A percentile compares a stretch with the other conserved stretches of the same genome.
Evolutionary conservation across 2,329 filamentous ascomycete genomes (phyloP).

Genomic region (Fusarium globosum): DNA sequence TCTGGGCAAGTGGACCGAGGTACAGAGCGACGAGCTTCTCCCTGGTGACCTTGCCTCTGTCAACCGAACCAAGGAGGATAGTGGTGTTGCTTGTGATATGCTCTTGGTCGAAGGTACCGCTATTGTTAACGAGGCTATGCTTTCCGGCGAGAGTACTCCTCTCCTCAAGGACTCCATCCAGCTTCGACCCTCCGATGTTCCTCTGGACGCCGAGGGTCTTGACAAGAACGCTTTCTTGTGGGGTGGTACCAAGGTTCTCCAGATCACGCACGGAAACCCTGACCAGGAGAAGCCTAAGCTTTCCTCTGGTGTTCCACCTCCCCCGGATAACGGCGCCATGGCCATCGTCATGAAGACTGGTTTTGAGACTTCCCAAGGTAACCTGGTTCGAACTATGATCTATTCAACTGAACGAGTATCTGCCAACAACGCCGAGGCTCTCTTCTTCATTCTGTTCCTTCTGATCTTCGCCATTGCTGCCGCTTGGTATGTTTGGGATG

Average conservation of each 20-base stretch:
- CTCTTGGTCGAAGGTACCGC: slow-evolving; percentile 92
- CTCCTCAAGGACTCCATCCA: slow-evolving; percentile 96
- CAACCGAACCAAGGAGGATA: slow-evolving; percentile 93
- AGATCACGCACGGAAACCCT: slow-evolving; percentile 87
- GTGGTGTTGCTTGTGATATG: slow-evolving; percentile 97
- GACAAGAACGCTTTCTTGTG: slow-evolving; percentile 98
- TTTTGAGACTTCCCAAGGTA: slow-evolving; percentile 98
- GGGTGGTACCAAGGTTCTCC: slow-evolving; percentile 96
- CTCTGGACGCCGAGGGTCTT: slow-evolving; percentile 86
- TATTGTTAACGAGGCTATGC: slow-evolving; percentile 99
- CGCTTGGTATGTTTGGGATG: slow-evolving; percentile 99
- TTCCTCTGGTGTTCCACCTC: slow-evolving; percentile 80
- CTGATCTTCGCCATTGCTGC: slow-evolving; percentile 96
- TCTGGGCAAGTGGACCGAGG: slow-evolving; percentile 86
- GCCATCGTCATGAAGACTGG: slow-evolving; percentile 97
- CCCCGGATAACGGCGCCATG: slow-evolving; percentile 93
- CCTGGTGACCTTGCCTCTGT: slow-evolving; percentile 95
- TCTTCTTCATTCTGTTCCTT: slow-evolving; percentile 98
- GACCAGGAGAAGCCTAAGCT: slow-evolving; percentile 79
- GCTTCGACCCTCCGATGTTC: slow-evolving; percentile 83
- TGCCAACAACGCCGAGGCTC: slow-evolving; percentile 95
- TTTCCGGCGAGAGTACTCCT: slow-evolving; percentile 97
- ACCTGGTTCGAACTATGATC: slow-evolving; percentile 98
- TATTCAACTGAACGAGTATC: slow-evolving; percentile 99
- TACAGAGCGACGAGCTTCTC: slow-evolving; percentile 89